A percentile compares a stretch with the other conserved stretches of the same genome.
Evolutionary conservation across 306 rosid species (phyloP).

Genomic region (Sechiopsis laciniata): DNA sequence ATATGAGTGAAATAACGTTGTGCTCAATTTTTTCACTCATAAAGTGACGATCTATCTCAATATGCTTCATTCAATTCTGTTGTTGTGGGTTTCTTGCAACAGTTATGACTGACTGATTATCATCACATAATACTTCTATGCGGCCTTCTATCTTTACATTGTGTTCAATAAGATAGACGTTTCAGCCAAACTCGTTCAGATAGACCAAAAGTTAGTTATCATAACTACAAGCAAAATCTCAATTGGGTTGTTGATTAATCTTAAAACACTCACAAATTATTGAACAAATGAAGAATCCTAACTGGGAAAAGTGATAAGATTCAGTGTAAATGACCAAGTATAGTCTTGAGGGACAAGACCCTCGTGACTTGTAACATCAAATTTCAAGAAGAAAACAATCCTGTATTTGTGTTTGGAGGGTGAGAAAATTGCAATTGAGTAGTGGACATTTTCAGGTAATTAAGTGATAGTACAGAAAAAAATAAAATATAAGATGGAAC

Average conservation of each 20-base stretch:
- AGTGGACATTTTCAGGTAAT: constrained; percentile 14
- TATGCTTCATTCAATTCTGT: too few relatives aligned
- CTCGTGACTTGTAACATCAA: constrained; percentile 14
- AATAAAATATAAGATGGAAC: constrained; percentile 10
- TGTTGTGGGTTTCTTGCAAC: too few relatives aligned
- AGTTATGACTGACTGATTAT: too few relatives aligned
- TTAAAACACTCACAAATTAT: not conserved
- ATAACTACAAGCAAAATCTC: not conserved
- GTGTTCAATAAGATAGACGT: too few relatives aligned
- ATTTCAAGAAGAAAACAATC: not conserved
- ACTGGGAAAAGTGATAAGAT: not conserved
- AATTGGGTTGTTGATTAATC: not conserved
- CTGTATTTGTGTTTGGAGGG: not conserved
- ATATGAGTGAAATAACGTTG: too few relatives aligned
- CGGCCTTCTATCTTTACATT: too few relatives aligned
- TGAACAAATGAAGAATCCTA: constrained; percentile 9
- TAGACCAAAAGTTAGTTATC: not conserved
- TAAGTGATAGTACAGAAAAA: not conserved
- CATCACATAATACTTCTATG: too few relatives aligned
- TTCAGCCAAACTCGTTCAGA: too few relatives aligned
- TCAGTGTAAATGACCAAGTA: constrained; percentile 1
- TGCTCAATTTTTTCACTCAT: too few relatives aligned
- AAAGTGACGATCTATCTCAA: too few relatives aligned
- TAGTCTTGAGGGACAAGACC: not conserved
- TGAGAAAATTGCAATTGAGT: constrained; percentile 7